phyloP scores from a whole-genome alignment of 306 rosid species.

The Trifolium pratense region DNA sequence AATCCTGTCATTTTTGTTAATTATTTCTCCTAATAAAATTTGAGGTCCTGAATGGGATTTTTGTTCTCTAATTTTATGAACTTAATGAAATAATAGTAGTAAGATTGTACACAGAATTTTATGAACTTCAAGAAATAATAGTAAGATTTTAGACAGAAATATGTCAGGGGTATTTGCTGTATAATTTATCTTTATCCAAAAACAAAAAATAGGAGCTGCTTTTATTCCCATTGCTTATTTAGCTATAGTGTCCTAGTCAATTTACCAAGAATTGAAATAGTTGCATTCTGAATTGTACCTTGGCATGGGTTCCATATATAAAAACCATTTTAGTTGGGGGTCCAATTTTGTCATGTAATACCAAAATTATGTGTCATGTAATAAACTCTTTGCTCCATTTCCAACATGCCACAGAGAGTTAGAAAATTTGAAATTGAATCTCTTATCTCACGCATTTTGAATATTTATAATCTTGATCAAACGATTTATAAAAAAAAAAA shows the following conservation, averaged over 20 bases:
- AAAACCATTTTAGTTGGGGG: constrained; percentile 12
- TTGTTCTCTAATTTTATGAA: background rate
- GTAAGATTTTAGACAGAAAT: too few species aligned
- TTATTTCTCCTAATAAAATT: background rate
- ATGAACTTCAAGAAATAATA: too few species aligned
- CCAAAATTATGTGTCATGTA: too few species aligned
- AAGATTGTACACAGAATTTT: background rate
- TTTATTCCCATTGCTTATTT: constrained; percentile 12
- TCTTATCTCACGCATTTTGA: too few species aligned
- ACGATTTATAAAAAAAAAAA: too few species aligned
- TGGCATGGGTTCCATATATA: constrained; percentile 40
- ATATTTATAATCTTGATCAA: too few species aligned
- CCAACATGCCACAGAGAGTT: too few species aligned
- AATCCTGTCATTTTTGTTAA: background rate
- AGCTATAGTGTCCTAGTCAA: background rate
- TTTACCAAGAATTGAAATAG: constrained; percentile 20
- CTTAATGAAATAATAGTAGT: background rate
- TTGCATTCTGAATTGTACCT: constrained; percentile 20
- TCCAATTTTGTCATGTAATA: constrained; percentile 29
- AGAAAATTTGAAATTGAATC: too few species aligned
- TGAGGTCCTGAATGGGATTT: background rate
- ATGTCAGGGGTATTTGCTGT: too few species aligned
- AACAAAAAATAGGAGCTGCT: constrained; percentile 28
- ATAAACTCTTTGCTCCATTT: too few species aligned
- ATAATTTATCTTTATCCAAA: background rate